phyloP scores from a whole-genome alignment of 2,329 filamentous ascomycete species.

The Thielaviopsis ethacetica region DNA sequence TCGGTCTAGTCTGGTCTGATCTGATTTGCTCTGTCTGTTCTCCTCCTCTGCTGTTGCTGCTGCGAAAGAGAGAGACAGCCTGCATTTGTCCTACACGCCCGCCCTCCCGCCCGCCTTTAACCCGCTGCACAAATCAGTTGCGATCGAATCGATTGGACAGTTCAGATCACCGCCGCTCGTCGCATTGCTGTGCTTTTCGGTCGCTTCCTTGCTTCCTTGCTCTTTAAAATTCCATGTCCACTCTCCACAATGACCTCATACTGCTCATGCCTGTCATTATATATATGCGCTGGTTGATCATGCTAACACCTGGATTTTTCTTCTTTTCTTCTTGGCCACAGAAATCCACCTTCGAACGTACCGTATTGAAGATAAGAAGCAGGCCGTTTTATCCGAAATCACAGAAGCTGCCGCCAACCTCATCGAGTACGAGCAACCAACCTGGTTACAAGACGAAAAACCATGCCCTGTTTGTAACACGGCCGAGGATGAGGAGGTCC shows the following conservation, averaged over 20 bases:
- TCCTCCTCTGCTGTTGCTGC: not conserved
- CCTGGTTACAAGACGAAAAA: conserved; percentile 46
- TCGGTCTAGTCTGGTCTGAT: not conserved
- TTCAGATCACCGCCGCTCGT: not conserved
- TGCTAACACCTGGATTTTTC: not conserved
- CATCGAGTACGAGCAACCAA: conserved; percentile 47
- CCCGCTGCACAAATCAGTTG: not conserved
- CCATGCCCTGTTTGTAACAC: conserved; percentile 77
- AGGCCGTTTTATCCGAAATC: conserved; percentile 22
- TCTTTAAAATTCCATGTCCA: not conserved
- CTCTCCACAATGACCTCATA: not conserved
- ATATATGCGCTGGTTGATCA: not conserved
- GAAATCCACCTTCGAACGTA: conserved; percentile 41
- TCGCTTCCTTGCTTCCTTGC: not conserved
- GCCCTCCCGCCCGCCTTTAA: not conserved
- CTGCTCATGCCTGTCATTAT: not conserved
- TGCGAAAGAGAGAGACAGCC: not conserved
- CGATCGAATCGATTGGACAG: not conserved
- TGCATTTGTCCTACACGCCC: not conserved
- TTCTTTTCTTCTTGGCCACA: conserved; percentile 17
- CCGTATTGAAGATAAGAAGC: conserved; percentile 64
- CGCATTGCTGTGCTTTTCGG: not conserved
- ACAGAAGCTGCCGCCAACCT: conserved; percentile 62
- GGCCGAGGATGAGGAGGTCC: conserved; percentile 63
- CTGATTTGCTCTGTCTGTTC: conserved; percentile 11